These are phyloP conservation scores for Coleophoma eucalyptorum DNA, from an alignment of 2,329 filamentous ascomycete genomes.

Conservation along the genomic window DNA sequence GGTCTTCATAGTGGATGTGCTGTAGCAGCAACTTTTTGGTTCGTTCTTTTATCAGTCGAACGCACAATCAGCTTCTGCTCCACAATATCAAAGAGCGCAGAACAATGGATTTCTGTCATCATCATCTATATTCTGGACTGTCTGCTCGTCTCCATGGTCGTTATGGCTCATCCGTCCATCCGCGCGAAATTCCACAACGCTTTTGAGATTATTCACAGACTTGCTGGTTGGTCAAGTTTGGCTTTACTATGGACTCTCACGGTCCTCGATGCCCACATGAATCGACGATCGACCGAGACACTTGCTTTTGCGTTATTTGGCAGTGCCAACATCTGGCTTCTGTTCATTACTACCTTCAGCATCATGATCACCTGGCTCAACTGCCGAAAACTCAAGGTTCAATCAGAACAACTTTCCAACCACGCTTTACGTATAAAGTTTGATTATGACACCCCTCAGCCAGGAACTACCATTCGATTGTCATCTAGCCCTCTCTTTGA, in stretches of 20 bases:
- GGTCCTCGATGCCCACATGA: slow-evolving; percentile 45
- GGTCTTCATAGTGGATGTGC: slow-evolving; percentile 46
- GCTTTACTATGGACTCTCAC: slow-evolving; percentile 60
- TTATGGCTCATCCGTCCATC: slow-evolving; percentile 58
- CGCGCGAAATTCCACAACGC: slow-evolving; percentile 60
- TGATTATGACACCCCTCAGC: slow-evolving; percentile 54
- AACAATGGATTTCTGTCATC: slow-evolving; percentile 18
- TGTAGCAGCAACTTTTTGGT: slow-evolving; percentile 42
- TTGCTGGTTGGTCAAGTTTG: slow-evolving; percentile 63
- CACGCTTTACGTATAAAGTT: slow-evolving; percentile 72
- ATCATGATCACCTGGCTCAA: slow-evolving; percentile 70
- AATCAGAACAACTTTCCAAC: slow-evolving; percentile 62
- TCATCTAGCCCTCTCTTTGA: slow-evolving; percentile 60
- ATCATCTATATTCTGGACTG: slow-evolving; percentile 53
- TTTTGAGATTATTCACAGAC: slow-evolving; percentile 69
- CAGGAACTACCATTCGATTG: slow-evolving; percentile 53
- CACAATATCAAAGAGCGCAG: slow-evolving; percentile 7
- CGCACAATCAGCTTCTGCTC: slow-evolving; percentile 19
- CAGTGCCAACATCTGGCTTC: slow-evolving; percentile 61
- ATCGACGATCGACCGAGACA: slow-evolving; percentile 25
- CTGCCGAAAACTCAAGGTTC: slow-evolving; percentile 62
- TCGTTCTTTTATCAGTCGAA: slow-evolving; percentile 27
- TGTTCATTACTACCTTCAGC: slow-evolving; percentile 58
- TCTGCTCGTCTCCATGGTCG: slow-evolving; percentile 54
- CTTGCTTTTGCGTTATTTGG: slow-evolving; percentile 32